Base-by-base conservation (phyloP, 306 rosid species). In the Bauhinia variegata region DNA sequence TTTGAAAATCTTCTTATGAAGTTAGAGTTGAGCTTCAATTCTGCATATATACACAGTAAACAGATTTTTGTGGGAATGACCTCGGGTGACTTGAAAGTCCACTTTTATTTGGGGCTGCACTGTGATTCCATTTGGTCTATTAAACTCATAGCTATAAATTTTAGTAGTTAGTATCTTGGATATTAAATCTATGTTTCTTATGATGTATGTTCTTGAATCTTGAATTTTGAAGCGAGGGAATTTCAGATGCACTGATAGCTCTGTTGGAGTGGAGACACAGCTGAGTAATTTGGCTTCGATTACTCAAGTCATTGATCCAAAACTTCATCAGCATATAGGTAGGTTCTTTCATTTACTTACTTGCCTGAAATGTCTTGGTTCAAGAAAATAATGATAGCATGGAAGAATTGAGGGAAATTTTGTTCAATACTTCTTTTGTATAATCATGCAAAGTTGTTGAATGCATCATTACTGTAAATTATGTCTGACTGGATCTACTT, bases 241-340 rank as follows among this genome's bases (percentile, higher is more conserved):
- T 76, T 95, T 95, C 85, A 83, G 95, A 86, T 90, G 96, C 81
- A 90, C 96, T 0, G 87, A 78, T 81, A 74, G 74, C 72, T 86
- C 97, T 19, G 92, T 95, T 32, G 99, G 99, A 10, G 99, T 95
- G 86, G 95, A 87, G 82, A 60, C 72, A 59, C 97, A 95, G 72
- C 88, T 95, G 12, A 85, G 63, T 82, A 82, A 79, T 72, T 76
- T 95, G 92, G 96, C 99, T 73, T 78, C 86, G 33, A 78, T 95
- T 77, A 95, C 99, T 68, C 92, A 86, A 88, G 96, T 95, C 62
- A 77, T 95, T 64, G 97, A 95, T 74, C 99, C 99, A 42, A 95
- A 95, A 78, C 99, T 95, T 82, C 99, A 95, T 82, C 75, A 90
- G 65, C 99, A 95, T 79, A 71, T 95, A 75, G 97, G 99, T 90